Evolutionary conservation across 2,329 filamentous ascomycete species (phyloP), one percentile per base, ranked within the genome.

Genomic region (Penicillium freii): DNA sequence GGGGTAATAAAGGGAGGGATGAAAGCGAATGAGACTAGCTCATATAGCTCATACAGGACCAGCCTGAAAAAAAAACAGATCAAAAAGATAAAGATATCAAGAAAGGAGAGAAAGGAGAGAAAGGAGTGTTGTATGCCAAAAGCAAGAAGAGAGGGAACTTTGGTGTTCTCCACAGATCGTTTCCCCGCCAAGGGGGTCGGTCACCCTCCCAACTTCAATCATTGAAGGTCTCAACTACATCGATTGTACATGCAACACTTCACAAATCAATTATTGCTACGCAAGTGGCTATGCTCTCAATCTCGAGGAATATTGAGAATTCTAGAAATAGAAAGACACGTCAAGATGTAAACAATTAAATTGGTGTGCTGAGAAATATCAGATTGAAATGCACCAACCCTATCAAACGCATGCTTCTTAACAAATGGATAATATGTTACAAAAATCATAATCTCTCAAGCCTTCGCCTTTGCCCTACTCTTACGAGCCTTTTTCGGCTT

Each of bases 401-500:
- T 33, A 21, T 27, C 17, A 17, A 34, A 38, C 39, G 15, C 4
- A 34, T 36, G 33, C 36, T 56, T 33, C 49, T 50, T 45, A 40
- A 29, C 23, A 49, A 40, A 34, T 11, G 19, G 42, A 21, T 47
- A 53, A 33, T 57, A 63, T 58, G 54, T 27, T 59, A 62, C 56
- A 60, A 33, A 31, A 44, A 19, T 29, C 9, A 36, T 19, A n/a
- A 42, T 21, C 51, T 50, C 31, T 60, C 31, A 62, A 54, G 59
- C 59, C 53, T 71, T 63, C 17, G 65, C 67, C 57, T 74, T 63
- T 21, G 66, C 67, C 56, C 72, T 75, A 10, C 58, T 57, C 45
- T 66, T 67, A 23, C 63, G 62, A 69, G 69, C 77, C 69, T 83
- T 85, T 63, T 82, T 82, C 2, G 83, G 83, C 54, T 79, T 80